phyloP scores from a whole-genome alignment of 148 eudicot genomes.

The Amaranthus hypochondriacus region DNA sequence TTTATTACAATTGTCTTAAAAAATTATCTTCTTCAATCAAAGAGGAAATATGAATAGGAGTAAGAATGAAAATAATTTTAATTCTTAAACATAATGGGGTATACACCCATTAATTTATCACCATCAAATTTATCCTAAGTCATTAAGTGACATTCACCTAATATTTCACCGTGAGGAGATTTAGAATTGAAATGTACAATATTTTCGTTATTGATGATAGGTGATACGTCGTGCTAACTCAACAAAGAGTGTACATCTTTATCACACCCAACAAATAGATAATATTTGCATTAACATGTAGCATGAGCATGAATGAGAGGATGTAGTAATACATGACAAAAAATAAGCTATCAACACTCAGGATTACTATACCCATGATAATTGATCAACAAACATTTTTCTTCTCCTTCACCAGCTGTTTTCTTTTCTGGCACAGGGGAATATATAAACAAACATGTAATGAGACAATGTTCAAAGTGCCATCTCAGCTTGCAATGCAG shows the following conservation, averaged over 20 bases:
- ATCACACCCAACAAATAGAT: conserved; percentile 4
- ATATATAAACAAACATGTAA: neutral
- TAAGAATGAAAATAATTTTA: no score
- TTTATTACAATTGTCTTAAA: no score
- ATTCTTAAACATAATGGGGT: no score
- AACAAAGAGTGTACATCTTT: neutral
- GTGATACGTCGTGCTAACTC: neutral
- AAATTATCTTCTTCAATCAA: no score
- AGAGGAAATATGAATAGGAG: no score
- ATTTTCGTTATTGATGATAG: no score
- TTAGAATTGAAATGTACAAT: no score
- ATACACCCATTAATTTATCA: no score
- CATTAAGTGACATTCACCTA: no score
- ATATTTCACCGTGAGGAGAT: no score
- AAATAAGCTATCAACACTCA: conserved; percentile 23
- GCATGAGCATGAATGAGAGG: conserved; percentile 10
- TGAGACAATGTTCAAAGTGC: conserved; percentile 32
- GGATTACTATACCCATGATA: conserved; percentile 4
- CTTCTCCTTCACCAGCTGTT: neutral
- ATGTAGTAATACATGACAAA: conserved; percentile 12
- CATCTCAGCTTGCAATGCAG: conserved; percentile 61
- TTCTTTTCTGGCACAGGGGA: conserved; percentile 3
- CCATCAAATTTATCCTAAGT: no score
- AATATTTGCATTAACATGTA: conserved; percentile 12
- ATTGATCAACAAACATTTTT: conserved; percentile 8